Evolutionary conservation across 345 rosid genomes (phyloP), one percentile per base, ranked within the genome.

Genomic region (Pugionium cornutum): DNA sequence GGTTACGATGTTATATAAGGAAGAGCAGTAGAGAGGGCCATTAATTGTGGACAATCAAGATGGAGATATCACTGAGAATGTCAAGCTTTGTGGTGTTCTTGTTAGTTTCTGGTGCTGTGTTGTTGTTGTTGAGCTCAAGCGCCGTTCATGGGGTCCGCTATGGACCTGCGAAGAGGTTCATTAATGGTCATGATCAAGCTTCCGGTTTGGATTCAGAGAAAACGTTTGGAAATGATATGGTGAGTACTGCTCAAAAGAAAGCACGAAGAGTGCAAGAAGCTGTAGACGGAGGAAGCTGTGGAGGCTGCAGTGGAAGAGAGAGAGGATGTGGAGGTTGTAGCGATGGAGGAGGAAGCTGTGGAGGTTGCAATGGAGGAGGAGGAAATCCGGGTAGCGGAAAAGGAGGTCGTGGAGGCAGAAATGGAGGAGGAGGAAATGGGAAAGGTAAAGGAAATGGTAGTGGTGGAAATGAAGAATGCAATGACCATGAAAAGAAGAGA

Each of bases 401-500:
- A 11, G 7, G 46, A 35, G 7, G 31, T 5, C 10, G 42, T 0
- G 68, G 57, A 65, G 42, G n/a, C 50, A 40, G 36, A 47, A 10
- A 10, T 6, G 46, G 54, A 3, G 56, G 63, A 3, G 26, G 27
- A 39, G 49, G 55, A 55, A 5, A 32, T 40, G 68, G 60, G 5
- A 42, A 42, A 42, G 51, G 68, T 18, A 28, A 10, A 34, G 54
- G 58, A 30, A 39, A 34, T 10, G 53, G 58, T 9, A 34, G 44
- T 9, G 61, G 47, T 41, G 61, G 67, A 60, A 43, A 68, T 59
- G 57, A 59, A 68, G 73, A 68, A 10, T 68, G 73, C 32, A 50
- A 69, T 59, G 66, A 33, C 53, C 73, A 58, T 4, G 50, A 58
- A 50, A 58, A 35, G 72, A 45, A 66, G 55, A 68, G 50, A 49